Evolutionary conservation across 2,329 filamentous ascomycete species (phyloP).

Genomic region (Ophiostoma himal-ulmi): DNA sequence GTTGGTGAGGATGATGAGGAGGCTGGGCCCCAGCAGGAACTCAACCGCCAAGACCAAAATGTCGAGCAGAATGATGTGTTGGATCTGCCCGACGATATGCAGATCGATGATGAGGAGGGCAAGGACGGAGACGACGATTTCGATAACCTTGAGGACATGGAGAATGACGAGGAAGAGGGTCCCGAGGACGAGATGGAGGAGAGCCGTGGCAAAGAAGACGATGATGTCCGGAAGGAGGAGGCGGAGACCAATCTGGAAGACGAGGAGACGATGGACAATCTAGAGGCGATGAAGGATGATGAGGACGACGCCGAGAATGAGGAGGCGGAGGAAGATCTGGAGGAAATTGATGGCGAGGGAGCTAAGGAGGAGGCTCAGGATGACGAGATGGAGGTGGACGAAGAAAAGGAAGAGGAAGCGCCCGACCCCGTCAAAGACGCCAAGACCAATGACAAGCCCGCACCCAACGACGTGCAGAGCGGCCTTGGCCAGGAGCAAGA

Average conservation of each 20-base stretch:
- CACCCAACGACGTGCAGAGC: slow-evolving; percentile 58
- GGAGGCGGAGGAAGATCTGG: slow-evolving; percentile 35
- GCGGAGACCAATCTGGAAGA: slow-evolving; percentile 38
- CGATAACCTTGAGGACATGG: slow-evolving; percentile 52
- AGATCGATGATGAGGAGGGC: slow-evolving; percentile 74
- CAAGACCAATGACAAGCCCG: slow-evolving; percentile 48
- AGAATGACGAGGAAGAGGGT: slow-evolving; percentile 77
- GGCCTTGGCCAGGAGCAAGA: slow-evolving; percentile 60
- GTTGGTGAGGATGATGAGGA: slow-evolving; percentile 57
- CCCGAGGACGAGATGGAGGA: slow-evolving; percentile 83
- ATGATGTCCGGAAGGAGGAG: slow-evolving; percentile 41
- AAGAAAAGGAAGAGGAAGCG: slow-evolving; percentile 47
- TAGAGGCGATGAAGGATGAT: slow-evolving; percentile 32
- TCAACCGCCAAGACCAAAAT: slow-evolving; percentile 63
- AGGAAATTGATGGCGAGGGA: slow-evolving; percentile 39
- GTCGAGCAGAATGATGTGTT: slow-evolving; percentile 75
- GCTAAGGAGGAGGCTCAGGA: slow-evolving; percentile 37
- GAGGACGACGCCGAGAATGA: slow-evolving; percentile 40
- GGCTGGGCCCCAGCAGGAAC: slow-evolving; percentile 48
- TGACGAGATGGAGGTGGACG: slow-evolving; percentile 37
- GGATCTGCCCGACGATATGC: slow-evolving; percentile 82
- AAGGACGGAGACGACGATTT: slow-evolving; percentile 51
- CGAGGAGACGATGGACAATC: slow-evolving; percentile 37
- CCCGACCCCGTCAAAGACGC: slow-evolving; percentile 43
- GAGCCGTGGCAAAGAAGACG: slow-evolving; percentile 45